Conservation (phyloP, 371 early-diverging fungal species). For the Conidiobolus coronatus region DNA sequence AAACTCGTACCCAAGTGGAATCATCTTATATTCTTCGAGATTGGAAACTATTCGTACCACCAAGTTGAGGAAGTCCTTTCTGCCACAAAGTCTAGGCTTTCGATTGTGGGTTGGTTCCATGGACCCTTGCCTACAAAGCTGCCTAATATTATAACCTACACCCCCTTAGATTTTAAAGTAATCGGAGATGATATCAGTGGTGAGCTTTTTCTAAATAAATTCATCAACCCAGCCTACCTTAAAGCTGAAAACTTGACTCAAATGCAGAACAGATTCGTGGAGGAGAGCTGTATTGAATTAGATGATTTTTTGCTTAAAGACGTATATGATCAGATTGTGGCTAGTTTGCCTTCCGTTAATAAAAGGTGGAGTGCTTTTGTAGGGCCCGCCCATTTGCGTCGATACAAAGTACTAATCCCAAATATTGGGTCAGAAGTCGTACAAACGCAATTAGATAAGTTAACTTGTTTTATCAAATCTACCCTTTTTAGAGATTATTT, state of each 20-base stretch:
- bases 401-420: slow-evolving; percentile 3
- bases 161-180: background rate
- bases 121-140: slow-evolving; percentile 15
- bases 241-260: slow-evolving; percentile 6
- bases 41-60: slow-evolving; percentile 30
- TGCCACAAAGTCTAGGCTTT: slow-evolving; percentile 17
- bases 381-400: slow-evolving; percentile 19
- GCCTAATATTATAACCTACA: background rate
- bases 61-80: slow-evolving; percentile 31
- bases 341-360: slow-evolving; percentile 6
- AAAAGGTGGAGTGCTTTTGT: slow-evolving; percentile 8
- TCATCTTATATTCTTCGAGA: slow-evolving; percentile 31
- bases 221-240: slow-evolving; percentile 21
- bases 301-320: slow-evolving; percentile 17
- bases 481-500: slow-evolving; percentile 14
- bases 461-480: slow-evolving; percentile 15
- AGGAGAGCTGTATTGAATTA: slow-evolving; percentile 23
- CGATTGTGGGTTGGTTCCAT: slow-evolving; percentile 45
- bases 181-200: slow-evolving; percentile 3
- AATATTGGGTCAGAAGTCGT: background rate
- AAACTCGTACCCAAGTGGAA: slow-evolving; percentile 24
- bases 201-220: too few relatives aligned
- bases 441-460: slow-evolving; percentile 3
- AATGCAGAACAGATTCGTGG: slow-evolving; percentile 17
- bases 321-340: slow-evolving; percentile 10